Evolutionary conservation across 129 eudicot species (phyloP).

Genomic region (Centrapalus pauciflorus): DNA sequence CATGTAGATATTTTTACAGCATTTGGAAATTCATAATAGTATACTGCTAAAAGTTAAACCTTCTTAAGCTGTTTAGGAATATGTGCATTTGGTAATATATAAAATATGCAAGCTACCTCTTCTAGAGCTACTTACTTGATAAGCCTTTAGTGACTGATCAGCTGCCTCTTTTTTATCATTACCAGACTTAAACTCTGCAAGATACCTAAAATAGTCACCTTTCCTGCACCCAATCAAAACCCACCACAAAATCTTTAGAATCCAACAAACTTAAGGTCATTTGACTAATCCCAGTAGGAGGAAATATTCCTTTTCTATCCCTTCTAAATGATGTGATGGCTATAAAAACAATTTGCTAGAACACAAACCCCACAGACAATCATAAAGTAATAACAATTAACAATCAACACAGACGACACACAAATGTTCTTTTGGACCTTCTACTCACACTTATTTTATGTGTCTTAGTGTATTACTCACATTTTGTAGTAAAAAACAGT

Average conservation of each 20-base stretch:
- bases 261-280: not conserved
- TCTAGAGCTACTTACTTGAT: slow-evolving; percentile 34
- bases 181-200: slow-evolving; percentile 56
- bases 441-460: not conserved
- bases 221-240: slow-evolving; percentile 33
- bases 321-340: not conserved
- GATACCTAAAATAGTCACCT: slow-evolving; percentile 55
- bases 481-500: slow-evolving; percentile 62
- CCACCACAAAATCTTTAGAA: slow-evolving; percentile 10
- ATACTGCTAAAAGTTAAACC: not conserved
- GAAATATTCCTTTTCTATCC: not conserved
- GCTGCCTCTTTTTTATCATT: slow-evolving; percentile 54
- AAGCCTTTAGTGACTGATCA: slow-evolving; percentile 60
- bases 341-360: slow-evolving; percentile 5
- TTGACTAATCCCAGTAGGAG: not conserved
- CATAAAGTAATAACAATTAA: slow-evolving; percentile 5
- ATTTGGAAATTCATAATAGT: not conserved
- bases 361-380: slow-evolving; percentile 1
- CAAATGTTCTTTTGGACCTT: slow-evolving; percentile 13
- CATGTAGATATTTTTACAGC: too few relatives aligned
- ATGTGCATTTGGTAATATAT: too few relatives aligned
- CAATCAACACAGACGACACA: not conserved
- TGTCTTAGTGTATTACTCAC: slow-evolving; percentile 25
- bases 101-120: too few relatives aligned
- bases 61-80: not conserved